Base-by-base conservation (phyloP, 2,329 filamentous ascomycete species). In the Colletotrichum nymphaeae region DNA sequence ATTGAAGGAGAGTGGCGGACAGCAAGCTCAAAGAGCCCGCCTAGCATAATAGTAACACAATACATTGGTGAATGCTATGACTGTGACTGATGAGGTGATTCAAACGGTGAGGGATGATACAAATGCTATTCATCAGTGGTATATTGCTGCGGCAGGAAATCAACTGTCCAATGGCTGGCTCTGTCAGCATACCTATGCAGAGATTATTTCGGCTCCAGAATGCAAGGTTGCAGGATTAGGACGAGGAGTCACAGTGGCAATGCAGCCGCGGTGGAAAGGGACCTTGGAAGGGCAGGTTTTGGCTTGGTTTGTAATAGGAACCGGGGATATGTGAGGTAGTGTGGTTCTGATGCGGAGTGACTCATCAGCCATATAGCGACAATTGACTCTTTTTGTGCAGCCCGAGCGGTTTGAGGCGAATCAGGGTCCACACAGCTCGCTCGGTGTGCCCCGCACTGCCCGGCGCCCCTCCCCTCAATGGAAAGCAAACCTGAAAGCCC, bases 301-400 rank as follows among this genome's bases (percentile, higher is more conserved):
- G 30, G 46, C 42, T n/a, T 55, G 46, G 62, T 65, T 66, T 56
- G 67, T 62, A 52, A 53, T 57, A 52, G 42, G n/a, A 30, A 62
- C 69, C 24, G 19, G 16, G 11, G 32, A 56, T 42, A n/a, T 14
- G 14, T 16, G 16, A n/a, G 22, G 26, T 60, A 55, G 56, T 37
- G 24, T 19, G 35, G 49, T 62, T 71, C 56, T 24, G 37, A 66
- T 30, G 53, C 60, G 63, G 42, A 66, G 62, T 73, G 71, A 73
- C 67, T 73, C 71, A 73, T 73, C 71, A 60, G 35, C 46, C 55
- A 63, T 63, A 73, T 60, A 62, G n/a, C 53, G 32, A 19, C n/a
- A 30, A 24, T 67, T 71, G 55, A 67, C 68, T 64, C 67, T 53
- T 52, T 58, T 32, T 42, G 32, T 63, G 53, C 32, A 22, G 14